Evolutionary conservation across 192 early-diverging fungal species (phyloP).

Genomic region (Linnemannia schmuckeri): DNA sequence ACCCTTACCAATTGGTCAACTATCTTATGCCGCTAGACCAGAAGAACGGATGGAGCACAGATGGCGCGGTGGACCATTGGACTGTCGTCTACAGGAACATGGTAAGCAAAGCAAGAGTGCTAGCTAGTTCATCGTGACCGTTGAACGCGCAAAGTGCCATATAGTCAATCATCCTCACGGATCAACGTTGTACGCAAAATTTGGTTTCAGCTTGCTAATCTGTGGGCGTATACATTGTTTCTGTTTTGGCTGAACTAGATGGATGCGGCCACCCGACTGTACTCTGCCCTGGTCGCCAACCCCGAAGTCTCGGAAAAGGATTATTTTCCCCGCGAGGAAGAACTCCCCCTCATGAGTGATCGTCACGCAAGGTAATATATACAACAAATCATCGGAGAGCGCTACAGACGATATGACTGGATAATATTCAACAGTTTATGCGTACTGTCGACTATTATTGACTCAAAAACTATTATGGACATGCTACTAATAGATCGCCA

Average conservation of each 20-base stretch:
- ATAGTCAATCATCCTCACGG: not conserved
- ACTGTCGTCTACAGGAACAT: slow-evolving; percentile 55
- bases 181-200: not conserved
- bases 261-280: slow-evolving; percentile 61
- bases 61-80: slow-evolving; percentile 49
- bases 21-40: slow-evolving; percentile 54
- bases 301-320: slow-evolving; percentile 49
- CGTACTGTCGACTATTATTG: not conserved
- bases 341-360: slow-evolving; percentile 41
- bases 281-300: slow-evolving; percentile 53
- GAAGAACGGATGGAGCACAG: slow-evolving; percentile 46
- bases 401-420: not conserved
- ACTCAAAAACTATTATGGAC: not conserved
- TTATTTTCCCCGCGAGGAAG: slow-evolving; percentile 58
- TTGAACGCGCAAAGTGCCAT: not conserved
- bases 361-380: slow-evolving; percentile 51
- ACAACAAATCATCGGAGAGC: not conserved
- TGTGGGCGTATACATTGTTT: not conserved
- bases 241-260: slow-evolving; percentile 25
- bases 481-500: slow-evolving; percentile 52
- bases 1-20: slow-evolving; percentile 63
- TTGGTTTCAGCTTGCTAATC: not conserved
- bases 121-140: not conserved
- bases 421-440: not conserved
- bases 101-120: slow-evolving; percentile 3